A percentile compares a stretch with the other conserved stretches of the same genome.
These are phyloP conservation scores for Eimeria mitis DNA, from an alignment of 169 alveolate genomes.

Conservation along the genomic window DNA sequence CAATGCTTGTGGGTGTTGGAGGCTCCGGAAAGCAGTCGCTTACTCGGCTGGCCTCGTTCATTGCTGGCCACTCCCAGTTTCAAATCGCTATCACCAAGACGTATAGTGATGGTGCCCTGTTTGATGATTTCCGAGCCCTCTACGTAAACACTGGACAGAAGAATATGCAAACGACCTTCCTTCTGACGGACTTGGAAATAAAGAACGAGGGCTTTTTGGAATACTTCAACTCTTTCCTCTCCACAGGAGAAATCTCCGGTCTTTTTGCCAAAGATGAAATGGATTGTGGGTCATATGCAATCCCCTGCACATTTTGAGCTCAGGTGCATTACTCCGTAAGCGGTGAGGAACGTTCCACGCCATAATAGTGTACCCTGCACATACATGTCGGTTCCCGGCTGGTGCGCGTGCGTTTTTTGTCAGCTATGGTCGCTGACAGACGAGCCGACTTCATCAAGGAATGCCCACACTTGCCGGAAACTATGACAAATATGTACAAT, in stretches of 20 bases:
- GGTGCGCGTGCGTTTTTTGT: neutral
- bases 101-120: slow-evolving; percentile 94
- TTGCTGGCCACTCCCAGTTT: slow-evolving; percentile 90
- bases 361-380: neutral
- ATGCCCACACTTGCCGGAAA: slow-evolving; percentile 78
- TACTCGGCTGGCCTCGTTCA: slow-evolving; percentile 96
- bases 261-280: slow-evolving; percentile 96
- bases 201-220: slow-evolving; percentile 97
- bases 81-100: slow-evolving; percentile 95
- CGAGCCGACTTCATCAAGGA: slow-evolving; percentile 77
- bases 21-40: slow-evolving; percentile 99
- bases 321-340: neutral
- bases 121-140: slow-evolving; percentile 94
- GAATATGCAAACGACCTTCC: slow-evolving; percentile 94
- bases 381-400: neutral
- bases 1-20: slow-evolving; percentile 98
- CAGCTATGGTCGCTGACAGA: slow-evolving; percentile 71
- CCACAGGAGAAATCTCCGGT: slow-evolving; percentile 98
- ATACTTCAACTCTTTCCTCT: slow-evolving; percentile 94
- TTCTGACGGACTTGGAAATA: slow-evolving; percentile 98
- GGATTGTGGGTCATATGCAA: slow-evolving; percentile 86
- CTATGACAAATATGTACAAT: slow-evolving; percentile 87
- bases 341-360: neutral
- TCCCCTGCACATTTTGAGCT: neutral
- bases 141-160: slow-evolving; percentile 95